Percentiles rank a stretch among this genome's conserved stretches.
Evolutionary conservation across 2,329 filamentous ascomycete genomes (phyloP).

Genomic region (Tolypocladium tropicale): DNA sequence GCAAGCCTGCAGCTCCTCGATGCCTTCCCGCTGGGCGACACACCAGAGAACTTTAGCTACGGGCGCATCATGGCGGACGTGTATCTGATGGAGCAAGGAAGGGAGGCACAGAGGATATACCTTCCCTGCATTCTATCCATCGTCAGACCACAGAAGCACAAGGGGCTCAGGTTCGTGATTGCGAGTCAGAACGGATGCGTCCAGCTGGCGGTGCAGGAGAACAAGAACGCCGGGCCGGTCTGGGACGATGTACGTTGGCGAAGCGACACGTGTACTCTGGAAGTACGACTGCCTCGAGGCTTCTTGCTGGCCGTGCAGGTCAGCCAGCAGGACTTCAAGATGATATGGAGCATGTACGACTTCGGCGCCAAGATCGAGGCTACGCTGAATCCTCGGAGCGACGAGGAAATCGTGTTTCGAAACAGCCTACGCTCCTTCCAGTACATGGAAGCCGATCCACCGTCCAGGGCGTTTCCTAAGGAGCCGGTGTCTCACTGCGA

Average conservation of each 20-base stretch:
- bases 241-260: constrained; percentile 83
- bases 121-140: constrained; percentile 71
- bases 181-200: constrained; percentile 72
- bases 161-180: constrained; percentile 61
- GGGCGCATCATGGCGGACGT: constrained; percentile 67
- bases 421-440: constrained; percentile 64
- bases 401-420: constrained; percentile 62
- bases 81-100: constrained; percentile 63
- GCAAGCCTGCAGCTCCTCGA: constrained; percentile 48
- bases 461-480: constrained; percentile 62
- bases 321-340: constrained; percentile 66
- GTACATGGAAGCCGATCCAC: constrained; percentile 65
- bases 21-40: constrained; percentile 69
- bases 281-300: constrained; percentile 62
- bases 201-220: constrained; percentile 62
- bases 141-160: constrained; percentile 57
- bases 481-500: constrained; percentile 64
- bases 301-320: constrained; percentile 65
- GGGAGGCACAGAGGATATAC: constrained; percentile 54
- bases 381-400: constrained; percentile 55
- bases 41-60: constrained; percentile 63
- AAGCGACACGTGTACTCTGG: constrained; percentile 53
- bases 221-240: constrained; percentile 56
- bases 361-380: constrained; percentile 69
- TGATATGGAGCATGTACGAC: constrained; percentile 74